phyloP scores from a whole-genome alignment of 192 early-diverging fungal species.

The Backusella macrospora region DNA sequence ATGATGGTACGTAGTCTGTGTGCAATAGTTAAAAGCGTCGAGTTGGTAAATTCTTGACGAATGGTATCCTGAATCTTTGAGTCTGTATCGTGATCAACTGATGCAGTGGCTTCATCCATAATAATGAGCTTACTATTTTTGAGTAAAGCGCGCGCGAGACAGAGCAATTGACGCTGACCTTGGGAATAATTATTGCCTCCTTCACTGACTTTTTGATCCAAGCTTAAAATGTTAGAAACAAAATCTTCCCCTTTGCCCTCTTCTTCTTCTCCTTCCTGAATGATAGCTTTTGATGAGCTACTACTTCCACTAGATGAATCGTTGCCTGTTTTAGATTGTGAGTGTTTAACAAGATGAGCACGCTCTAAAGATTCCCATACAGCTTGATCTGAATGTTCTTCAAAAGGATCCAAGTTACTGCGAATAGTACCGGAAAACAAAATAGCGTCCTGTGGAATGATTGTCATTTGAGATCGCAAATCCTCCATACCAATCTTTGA shows the following conservation, averaged over 20 bases:
- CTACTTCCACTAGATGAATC: background rate
- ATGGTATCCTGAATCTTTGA: conserved; percentile 83
- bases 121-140: conserved; percentile 61
- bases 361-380: conserved; percentile 33
- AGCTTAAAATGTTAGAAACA: conserved; percentile 25
- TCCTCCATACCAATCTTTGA: conserved; percentile 71
- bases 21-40: conserved; percentile 57
- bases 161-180: conserved; percentile 84
- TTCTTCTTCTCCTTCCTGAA: background rate
- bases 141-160: conserved; percentile 76
- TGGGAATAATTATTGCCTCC: conserved; percentile 80
- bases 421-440: conserved; percentile 72
- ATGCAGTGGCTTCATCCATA: conserved; percentile 90
- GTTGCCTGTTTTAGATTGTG: background rate
- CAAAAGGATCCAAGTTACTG: conserved; percentile 83
- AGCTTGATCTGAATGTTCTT: conserved; percentile 61
- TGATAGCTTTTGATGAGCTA: background rate
- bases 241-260: background rate
- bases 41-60: conserved; percentile 68
- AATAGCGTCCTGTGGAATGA: conserved; percentile 79
- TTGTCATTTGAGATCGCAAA: conserved; percentile 63
- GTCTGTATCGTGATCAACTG: conserved; percentile 85
- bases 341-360: conserved; percentile 11
- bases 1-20: conserved; percentile 56
- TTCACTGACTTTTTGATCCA: conserved; percentile 56